Base-by-base conservation (phyloP, 139 green algal genomes). In the Zygnema circumcarinatum region DNA sequence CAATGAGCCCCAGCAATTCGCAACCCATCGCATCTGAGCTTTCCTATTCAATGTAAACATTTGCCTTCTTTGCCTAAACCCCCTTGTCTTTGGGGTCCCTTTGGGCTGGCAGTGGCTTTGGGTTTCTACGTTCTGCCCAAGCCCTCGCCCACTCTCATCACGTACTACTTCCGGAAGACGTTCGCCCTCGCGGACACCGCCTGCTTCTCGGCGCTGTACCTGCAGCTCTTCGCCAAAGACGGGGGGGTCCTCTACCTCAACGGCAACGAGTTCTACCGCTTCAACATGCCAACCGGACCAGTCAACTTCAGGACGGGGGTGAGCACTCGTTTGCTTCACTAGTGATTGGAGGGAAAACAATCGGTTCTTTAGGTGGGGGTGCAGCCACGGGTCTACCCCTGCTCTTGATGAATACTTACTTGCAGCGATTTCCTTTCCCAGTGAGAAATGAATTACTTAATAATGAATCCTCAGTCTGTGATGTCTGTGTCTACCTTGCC, bases 181-280 rank as follows among this genome's bases (percentile, higher is more conserved):
- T 88, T 88, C 73, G 38, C 36, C 29, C 29, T 88, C 29, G 32
- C 21, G 20, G 31, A 84, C 41, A 56, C 72, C 22, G 32, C n/a
- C 25, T 88, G 83, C 29, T 83, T 73, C 41, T 31, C 32, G 35
- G 36, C 36, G 72, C 42, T 88, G 25, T 32, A 73, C 16, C 33
- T 82, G 2, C 41, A 54, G 1, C n/a, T 74, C 38, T 36, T 52
- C 11, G 69, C 36, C 1, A 31, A 53, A 3, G 83, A 88, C 73
- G 83, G 83, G n/a, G 31, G 79, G 0, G 69, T 83, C 25, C 52
- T 88, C n/a, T 88, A 88, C 76, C n/a, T 88, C 73, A 88, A 88
- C 72, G 73, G 73, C 38, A 38, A 52, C 2, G 72, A 88, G n/a
- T 38, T 83, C 22, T 72, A 39, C 68, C 69, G 83, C 22, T 74